A percentile compares a stretch with the other conserved stretches of the same genome.
These are phyloP conservation scores for Metschnikowia bowlesiae DNA, from an alignment of 805 yeast genomes.

Conservation along the genomic window DNA sequence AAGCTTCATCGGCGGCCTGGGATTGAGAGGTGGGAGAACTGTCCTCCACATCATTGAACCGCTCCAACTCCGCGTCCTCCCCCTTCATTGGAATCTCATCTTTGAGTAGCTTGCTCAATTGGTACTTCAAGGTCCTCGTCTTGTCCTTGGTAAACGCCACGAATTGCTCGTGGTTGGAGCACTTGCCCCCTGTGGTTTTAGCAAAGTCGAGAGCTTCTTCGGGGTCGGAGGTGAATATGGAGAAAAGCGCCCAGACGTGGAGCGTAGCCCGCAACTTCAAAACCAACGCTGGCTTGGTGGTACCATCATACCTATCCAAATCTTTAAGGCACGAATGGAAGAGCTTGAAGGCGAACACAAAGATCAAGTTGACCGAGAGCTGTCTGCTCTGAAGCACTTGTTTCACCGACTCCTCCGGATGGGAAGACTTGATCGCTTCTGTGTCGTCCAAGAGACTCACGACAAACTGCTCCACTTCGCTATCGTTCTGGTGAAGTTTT, in stretches of 20 bases:
- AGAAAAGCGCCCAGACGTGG: slow-evolving; percentile 48
- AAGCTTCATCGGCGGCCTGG: not conserved
- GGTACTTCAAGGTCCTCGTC: slow-evolving; percentile 46
- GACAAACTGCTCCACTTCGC: slow-evolving; percentile 57
- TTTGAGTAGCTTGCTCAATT: slow-evolving; percentile 36
- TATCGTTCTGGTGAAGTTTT: slow-evolving; percentile 53
- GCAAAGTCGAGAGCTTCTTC: slow-evolving; percentile 25
- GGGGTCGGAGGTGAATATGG: slow-evolving; percentile 26
- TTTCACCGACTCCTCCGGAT: slow-evolving; percentile 35
- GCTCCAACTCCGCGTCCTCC: slow-evolving; percentile 26
- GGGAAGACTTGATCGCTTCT: slow-evolving; percentile 51
- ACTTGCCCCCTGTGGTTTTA: slow-evolving; percentile 60
- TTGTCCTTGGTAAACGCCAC: slow-evolving; percentile 44
- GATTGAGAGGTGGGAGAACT: not conserved
- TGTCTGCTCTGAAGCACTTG: slow-evolving; percentile 57
- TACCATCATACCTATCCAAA: slow-evolving; percentile 41
- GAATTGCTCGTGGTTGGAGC: slow-evolving; percentile 55
- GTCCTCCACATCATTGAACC: not conserved
- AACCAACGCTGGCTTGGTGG: slow-evolving; percentile 42
- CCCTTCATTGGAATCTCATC: slow-evolving; percentile 28
- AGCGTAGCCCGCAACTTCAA: slow-evolving; percentile 50
- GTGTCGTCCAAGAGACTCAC: slow-evolving; percentile 62
- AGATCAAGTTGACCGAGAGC: slow-evolving; percentile 31
- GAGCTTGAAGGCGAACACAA: slow-evolving; percentile 51
- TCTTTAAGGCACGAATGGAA: slow-evolving; percentile 42